phyloP scores from a whole-genome alignment of 495 filamentous ascomycete genomes.

The Penicillium odoratum region DNA sequence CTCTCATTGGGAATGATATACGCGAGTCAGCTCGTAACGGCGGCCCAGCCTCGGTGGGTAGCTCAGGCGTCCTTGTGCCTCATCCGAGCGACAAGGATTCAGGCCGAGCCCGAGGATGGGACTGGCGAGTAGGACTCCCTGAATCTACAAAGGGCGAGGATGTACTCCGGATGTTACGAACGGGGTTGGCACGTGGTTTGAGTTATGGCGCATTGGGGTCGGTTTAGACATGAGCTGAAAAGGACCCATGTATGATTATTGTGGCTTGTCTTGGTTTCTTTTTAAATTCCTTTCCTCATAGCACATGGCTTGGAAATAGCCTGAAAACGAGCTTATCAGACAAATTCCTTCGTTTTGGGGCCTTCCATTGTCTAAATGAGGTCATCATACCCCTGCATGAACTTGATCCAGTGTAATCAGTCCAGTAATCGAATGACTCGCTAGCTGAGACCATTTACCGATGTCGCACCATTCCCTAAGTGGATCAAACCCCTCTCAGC shows the following conservation, averaged over 20 bases:
- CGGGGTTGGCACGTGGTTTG: slow-evolving; percentile 68
- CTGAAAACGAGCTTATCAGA: neutral
- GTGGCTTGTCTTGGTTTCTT: neutral
- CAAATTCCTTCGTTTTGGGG: neutral
- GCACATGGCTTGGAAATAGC: neutral
- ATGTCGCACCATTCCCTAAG: slow-evolving; percentile 3
- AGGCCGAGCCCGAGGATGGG: slow-evolving; percentile 64
- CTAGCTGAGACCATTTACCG: slow-evolving; percentile 4
- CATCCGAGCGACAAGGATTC: slow-evolving; percentile 40
- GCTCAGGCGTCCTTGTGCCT: slow-evolving; percentile 56
- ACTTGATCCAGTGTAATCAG: neutral
- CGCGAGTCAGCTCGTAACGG: slow-evolving; percentile 48
- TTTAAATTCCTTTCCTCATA: neutral
- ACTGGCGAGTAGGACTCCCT: slow-evolving; percentile 71
- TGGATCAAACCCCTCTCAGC: slow-evolving; percentile 10
- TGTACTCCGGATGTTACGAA: slow-evolving; percentile 67
- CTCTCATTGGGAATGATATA: slow-evolving; percentile 72
- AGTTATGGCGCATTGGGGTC: slow-evolving; percentile 36
- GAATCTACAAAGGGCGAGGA: slow-evolving; percentile 61
- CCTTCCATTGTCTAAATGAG: neutral
- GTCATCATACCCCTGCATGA: neutral
- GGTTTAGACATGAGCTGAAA: slow-evolving; percentile 19
- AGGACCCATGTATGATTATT: slow-evolving; percentile 17
- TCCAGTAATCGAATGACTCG: neutral
- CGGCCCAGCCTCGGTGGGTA: slow-evolving; percentile 45